phyloP scores from a whole-genome alignment of 306 rosid genomes.

The Prunus dulcis region DNA sequence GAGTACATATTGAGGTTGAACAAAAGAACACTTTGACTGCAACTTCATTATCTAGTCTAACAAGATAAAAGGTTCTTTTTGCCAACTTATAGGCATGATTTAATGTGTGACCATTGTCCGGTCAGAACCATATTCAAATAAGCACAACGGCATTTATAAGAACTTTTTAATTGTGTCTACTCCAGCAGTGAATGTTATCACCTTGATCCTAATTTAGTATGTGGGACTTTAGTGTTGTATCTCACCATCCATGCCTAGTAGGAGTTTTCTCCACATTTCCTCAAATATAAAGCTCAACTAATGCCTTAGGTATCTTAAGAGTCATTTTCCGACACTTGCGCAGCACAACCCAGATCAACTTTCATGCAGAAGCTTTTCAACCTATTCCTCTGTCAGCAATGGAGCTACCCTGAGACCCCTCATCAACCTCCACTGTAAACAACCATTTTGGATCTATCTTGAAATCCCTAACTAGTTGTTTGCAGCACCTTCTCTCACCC shows the following conservation, averaged over 20 bases:
- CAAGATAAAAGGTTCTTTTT: not conserved
- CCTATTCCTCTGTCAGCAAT: not conserved
- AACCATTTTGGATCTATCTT: not conserved
- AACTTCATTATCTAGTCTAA: not conserved
- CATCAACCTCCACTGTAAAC: not conserved
- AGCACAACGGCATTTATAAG: not conserved
- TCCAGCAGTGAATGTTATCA: not conserved
- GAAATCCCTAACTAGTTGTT: not conserved
- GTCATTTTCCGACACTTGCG: not conserved
- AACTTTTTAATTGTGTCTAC: not conserved
- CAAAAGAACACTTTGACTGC: not conserved
- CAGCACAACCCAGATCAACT: not conserved
- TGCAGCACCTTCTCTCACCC: not conserved
- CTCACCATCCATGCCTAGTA: not conserved
- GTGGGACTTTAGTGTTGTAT: not conserved
- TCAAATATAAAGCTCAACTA: not conserved
- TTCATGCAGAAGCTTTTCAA: not conserved
- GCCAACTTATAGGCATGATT: not conserved
- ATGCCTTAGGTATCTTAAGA: not conserved
- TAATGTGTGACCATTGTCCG: not conserved
- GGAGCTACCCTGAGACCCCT: not conserved
- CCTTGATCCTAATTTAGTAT: not conserved
- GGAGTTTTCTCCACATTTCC: not conserved
- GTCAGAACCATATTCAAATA: not conserved
- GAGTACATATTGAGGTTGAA: not conserved